Evolutionary conservation across 2,329 filamentous ascomycete genomes (phyloP), one percentile per base, ranked within the genome.

Genomic region (Ophiostoma novo-ulmi): DNA sequence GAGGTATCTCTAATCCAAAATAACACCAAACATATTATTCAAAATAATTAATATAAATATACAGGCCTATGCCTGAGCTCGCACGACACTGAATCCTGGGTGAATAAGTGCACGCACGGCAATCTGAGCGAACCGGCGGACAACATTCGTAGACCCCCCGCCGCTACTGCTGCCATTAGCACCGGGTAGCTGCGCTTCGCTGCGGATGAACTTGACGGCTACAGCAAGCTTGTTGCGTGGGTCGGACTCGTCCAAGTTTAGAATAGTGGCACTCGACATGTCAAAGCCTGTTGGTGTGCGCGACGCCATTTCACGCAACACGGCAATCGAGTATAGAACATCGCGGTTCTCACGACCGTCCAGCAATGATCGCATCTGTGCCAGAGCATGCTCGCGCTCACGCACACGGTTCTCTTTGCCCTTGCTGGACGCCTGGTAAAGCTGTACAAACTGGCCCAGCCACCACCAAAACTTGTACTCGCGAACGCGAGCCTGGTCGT

Each of bases 291-390:
- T 2, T 73, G 85, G 85, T 41, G 85, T 88, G 65, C 88, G 86
- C 41, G 88, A 88, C 65, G 91, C 89, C 68, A 93, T 84, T 73
- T 94, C 88, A 36, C 93, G 88, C 20, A 91, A 88, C 70, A 97
- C 87, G 10, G 91, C 92, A 74, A 97, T 90, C 0, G 92, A 95
- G 80, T 97, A 97, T 71, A 97, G 87, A 22, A 97, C 90, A 78
- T 97, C 93, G 69, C 94, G 88, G 76, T 94, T 95, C 80, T 97
- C 94, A 35, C 90, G 87, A 67, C 90, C 90, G 75, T 93, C 91
- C 14, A 97, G 84, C 31, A 94, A 83, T 70, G 85, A 85, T 41
- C 92, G 88, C 78, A 93, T 87, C 69, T 85, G 84, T 5, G 79
- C 80, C 39, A 97, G 81, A 1, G 87, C 85, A 36, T 88, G 85